Evolutionary conservation across 129 eudicot species (phyloP).

Genomic region (Oenanthe sinensis): DNA sequence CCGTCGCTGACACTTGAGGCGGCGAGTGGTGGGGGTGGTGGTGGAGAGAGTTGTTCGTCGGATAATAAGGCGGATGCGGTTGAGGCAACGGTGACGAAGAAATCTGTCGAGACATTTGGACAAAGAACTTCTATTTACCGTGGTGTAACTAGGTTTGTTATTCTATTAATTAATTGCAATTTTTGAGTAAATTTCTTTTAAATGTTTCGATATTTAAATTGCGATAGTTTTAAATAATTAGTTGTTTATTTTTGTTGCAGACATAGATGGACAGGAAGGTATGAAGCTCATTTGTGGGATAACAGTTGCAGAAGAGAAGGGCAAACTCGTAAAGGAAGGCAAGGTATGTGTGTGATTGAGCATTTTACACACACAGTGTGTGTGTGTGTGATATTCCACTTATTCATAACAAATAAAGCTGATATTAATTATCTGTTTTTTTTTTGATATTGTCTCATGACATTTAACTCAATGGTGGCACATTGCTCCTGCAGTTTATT

Average conservation of each 20-base stretch:
- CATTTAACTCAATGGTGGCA: constrained; percentile 18
- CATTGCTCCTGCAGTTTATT: constrained; percentile 63
- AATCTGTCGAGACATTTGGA: constrained; percentile 81
- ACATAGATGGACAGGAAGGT: constrained; percentile 97
- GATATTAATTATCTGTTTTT: neutral
- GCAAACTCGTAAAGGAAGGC: constrained; percentile 96
- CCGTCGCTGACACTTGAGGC: constrained; percentile 5
- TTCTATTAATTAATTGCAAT: neutral
- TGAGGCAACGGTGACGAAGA: constrained; percentile 45
- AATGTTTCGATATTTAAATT: neutral
- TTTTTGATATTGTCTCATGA: neutral
- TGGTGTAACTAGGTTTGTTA: constrained; percentile 72
- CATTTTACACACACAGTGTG: neutral
- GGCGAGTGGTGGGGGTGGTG: constrained; percentile 28
- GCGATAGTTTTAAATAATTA: neutral
- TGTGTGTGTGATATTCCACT: neutral
- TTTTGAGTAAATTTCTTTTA: neutral
- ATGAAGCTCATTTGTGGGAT: constrained; percentile 98
- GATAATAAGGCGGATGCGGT: constrained; percentile 42
- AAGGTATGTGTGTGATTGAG: constrained; percentile 26
- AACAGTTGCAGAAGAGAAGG: constrained; percentile 98
- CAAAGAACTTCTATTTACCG: constrained; percentile 97
- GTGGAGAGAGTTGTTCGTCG: constrained; percentile 28
- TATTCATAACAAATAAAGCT: neutral
- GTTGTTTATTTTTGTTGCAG: constrained; percentile 32